Evolutionary conservation across 2,329 filamentous ascomycete genomes (phyloP), one percentile per base, ranked within the genome.

Genomic region (Grosmannia penicillata): DNA sequence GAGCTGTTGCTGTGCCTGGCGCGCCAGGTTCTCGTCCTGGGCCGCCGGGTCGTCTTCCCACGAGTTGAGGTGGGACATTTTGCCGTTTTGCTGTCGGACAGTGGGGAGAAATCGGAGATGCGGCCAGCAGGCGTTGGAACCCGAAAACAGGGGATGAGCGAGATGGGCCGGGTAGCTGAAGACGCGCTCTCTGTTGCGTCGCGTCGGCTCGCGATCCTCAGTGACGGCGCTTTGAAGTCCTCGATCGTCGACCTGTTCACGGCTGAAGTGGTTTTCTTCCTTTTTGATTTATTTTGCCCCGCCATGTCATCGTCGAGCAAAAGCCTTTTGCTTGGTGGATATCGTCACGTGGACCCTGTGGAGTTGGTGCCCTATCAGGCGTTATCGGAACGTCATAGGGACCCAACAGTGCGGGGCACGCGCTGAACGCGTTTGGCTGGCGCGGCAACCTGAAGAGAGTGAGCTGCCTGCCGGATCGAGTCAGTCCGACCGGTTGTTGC

Each of bases 11-110:
- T 80, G 74, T 27, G 82, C 64, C 66, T 87, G 82, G 51, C 77
- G 76, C 45, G 82, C 74, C 59, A 93, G 75, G 57, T 74, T 74
- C 51, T 83, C 80, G 52, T 87, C 80, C 66, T 84, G 79, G 46
- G 75, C 77, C 39, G 78, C 68, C 53, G 78, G 77, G 53, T 87
- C 83, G 54, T 93, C 85, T 64, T 96, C 87, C 83, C 91, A 96
- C 45, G 86, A 94, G 60, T 93, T 86, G 53, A 85, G 82, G 59
- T 87, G 78, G 51, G 87, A 43, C 46, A 48, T 48, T 32, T 21
- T 47, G 24, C 21, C 8, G 14, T 25, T 19, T 28, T 27, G 15
- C 17, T 8, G 18, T 21, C 17, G n/a, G n/a, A n/a, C n/a, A n/a
- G n/a, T n/a, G n/a, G n/a, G n/a, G n/a, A n/a, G n/a, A n/a, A n/a